These are phyloP conservation scores for Adenanthera pavonina DNA, from an alignment of 306 rosid genomes.

Conservation along the genomic window DNA sequence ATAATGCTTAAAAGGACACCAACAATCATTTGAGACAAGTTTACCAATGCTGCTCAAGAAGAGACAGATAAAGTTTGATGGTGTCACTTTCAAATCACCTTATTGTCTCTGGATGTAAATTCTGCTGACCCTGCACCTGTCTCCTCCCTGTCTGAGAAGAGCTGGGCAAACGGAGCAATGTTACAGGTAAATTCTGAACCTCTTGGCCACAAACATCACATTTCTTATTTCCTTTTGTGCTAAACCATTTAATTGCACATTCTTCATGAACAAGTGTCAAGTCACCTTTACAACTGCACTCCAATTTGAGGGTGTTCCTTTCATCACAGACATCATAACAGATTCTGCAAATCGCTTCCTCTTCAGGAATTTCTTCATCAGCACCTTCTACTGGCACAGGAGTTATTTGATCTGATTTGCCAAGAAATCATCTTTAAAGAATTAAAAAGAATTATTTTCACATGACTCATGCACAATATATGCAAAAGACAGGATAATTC, in stretches of 20 bases:
- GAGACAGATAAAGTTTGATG: neutral
- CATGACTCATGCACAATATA: neutral
- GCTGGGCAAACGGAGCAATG: conserved; percentile 80
- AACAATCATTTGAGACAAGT: conserved; percentile 16
- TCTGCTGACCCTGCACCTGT: conserved; percentile 54
- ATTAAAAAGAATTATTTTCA: no score
- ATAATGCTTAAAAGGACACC: conserved; percentile 8
- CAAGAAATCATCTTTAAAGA: conserved; percentile 25
- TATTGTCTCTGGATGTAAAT: conserved; percentile 56
- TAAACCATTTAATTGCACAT: conserved; percentile 90
- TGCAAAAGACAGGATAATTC: conserved; percentile 11
- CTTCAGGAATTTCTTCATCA: conserved; percentile 98
- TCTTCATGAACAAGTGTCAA: conserved; percentile 86
- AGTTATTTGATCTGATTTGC: conserved; percentile 74
- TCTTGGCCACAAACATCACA: conserved; percentile 89
- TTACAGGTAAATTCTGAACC: conserved; percentile 92
- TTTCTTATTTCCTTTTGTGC: conserved; percentile 77
- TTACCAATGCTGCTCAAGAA: conserved; percentile 3
- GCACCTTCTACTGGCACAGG: conserved; percentile 62
- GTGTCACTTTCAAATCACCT: conserved; percentile 56
- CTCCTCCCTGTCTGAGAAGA: conserved; percentile 55
- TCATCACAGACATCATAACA: conserved; percentile 86
- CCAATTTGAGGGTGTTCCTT: conserved; percentile 93
- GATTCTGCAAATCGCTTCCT: conserved; percentile 97
- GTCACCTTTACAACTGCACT: conserved; percentile 96